These are phyloP conservation scores for Blastobotrys apis DNA, from an alignment of 1,139 yeast genomes.

Conservation along the genomic window DNA sequence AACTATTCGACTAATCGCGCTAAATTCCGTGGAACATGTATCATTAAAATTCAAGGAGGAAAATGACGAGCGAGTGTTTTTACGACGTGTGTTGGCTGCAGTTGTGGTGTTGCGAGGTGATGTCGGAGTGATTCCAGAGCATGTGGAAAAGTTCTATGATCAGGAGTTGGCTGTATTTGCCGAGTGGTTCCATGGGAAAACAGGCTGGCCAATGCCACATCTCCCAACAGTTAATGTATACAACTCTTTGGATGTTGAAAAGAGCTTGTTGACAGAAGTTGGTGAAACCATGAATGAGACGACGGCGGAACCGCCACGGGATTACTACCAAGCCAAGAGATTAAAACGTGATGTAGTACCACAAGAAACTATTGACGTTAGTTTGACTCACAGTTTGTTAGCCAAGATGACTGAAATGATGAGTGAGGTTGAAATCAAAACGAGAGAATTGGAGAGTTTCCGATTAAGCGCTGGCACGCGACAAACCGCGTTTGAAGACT, in stretches of 20 bases:
- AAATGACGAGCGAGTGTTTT: constrained; percentile 12
- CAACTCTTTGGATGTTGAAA: constrained; percentile 69
- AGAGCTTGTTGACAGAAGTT: constrained; percentile 73
- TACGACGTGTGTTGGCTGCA: constrained; percentile 57
- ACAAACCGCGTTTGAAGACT: constrained; percentile 38
- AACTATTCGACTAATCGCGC: constrained; percentile 64
- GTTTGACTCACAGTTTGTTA: constrained; percentile 48
- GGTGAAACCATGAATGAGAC: background rate
- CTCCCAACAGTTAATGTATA: constrained; percentile 60
- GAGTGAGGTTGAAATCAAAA: constrained; percentile 19
- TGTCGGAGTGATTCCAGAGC: constrained; percentile 82
- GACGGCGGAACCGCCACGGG: constrained; percentile 15
- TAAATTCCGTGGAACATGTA: constrained; percentile 75
- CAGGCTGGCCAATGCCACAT: constrained; percentile 49
- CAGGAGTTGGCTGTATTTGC: constrained; percentile 60
- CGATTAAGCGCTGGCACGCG: constrained; percentile 33
- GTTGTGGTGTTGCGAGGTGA: constrained; percentile 76
- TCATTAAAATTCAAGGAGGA: constrained; percentile 18
- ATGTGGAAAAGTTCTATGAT: constrained; percentile 67
- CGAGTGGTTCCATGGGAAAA: constrained; percentile 49
- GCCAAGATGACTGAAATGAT: constrained; percentile 34
- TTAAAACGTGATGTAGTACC: constrained; percentile 49
- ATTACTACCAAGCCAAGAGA: constrained; percentile 60
- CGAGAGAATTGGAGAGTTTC: constrained; percentile 34
- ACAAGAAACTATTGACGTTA: constrained; percentile 8